phyloP scores from a whole-genome alignment of 495 filamentous ascomycete species.

The Penicillium argentinense region DNA sequence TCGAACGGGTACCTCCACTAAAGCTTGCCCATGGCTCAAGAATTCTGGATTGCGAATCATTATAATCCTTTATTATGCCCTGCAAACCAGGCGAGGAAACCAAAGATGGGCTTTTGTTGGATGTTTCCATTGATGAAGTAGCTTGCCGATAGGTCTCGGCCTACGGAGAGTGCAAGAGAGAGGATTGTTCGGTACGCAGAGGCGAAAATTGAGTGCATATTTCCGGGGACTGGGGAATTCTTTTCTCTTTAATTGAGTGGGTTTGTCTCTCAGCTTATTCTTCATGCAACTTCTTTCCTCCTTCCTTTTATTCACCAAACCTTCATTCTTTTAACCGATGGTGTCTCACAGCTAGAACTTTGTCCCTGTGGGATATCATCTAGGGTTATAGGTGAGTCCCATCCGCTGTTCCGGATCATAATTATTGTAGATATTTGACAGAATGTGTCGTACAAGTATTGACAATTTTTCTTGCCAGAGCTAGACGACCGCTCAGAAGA shows the following conservation, averaged over 20 bases:
- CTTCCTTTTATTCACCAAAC: no score
- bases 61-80: neutral
- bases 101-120: neutral
- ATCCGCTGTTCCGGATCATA: no score
- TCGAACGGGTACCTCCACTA: no score
- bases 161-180: neutral
- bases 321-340: no score
- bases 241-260: neutral
- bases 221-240: slow-evolving; percentile 7
- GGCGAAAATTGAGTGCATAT: slow-evolving; percentile 8
- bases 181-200: slow-evolving; percentile 7
- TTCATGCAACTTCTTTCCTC: no score
- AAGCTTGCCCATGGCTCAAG: neutral
- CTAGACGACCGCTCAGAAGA: no score
- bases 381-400: no score
- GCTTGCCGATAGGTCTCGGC: slow-evolving; percentile 4
- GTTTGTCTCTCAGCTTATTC: neutral
- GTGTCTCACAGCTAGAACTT: no score
- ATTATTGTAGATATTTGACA: no score
- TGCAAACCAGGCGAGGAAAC: slow-evolving; percentile 25
- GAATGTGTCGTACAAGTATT: no score
- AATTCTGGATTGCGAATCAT: neutral
- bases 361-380: no score
- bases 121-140: neutral
- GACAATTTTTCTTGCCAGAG: neutral